These are phyloP conservation scores for Prunus kanzakura DNA, from an alignment of 306 rosid species.

Conservation along the genomic window DNA sequence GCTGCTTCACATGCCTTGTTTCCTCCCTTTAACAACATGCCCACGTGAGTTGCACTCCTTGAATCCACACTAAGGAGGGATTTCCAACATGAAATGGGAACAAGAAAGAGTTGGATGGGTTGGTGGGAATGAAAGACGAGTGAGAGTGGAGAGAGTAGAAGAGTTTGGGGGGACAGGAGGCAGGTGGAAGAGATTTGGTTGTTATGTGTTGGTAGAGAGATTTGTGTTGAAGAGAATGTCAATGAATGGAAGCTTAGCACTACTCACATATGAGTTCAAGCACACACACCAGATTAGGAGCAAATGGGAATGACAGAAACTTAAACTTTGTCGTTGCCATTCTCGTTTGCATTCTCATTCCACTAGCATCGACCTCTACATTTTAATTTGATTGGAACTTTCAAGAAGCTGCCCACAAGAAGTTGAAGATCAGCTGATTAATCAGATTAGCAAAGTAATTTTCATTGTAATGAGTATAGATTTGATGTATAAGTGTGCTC, in stretches of 20 bases:
- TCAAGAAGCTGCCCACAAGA: background rate
- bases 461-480: background rate
- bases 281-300: slow-evolving; percentile 41
- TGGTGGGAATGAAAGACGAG: slow-evolving; percentile 31
- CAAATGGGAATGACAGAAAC: slow-evolving; percentile 41
- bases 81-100: slow-evolving; percentile 41
- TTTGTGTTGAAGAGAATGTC: slow-evolving; percentile 41
- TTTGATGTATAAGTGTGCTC: too few relatives aligned
- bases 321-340: too few relatives aligned
- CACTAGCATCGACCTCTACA: too few relatives aligned
- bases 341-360: too few relatives aligned
- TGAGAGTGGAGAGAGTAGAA: slow-evolving; percentile 42
- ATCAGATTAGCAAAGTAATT: too few relatives aligned
- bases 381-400: background rate
- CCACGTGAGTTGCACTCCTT: too few relatives aligned
- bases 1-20: too few relatives aligned
- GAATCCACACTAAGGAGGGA: too few relatives aligned
- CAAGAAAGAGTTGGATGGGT: slow-evolving; percentile 32
- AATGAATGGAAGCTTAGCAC: slow-evolving; percentile 31
- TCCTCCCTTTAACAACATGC: too few relatives aligned
- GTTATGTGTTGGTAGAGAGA: slow-evolving; percentile 48
- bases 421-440: background rate
- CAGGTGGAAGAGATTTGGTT: slow-evolving; percentile 40
- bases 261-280: slow-evolving; percentile 37
- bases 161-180: slow-evolving; percentile 34